phyloP scores from a whole-genome alignment of 2,329 filamentous ascomycete genomes.

The Fusarium virguliforme region DNA sequence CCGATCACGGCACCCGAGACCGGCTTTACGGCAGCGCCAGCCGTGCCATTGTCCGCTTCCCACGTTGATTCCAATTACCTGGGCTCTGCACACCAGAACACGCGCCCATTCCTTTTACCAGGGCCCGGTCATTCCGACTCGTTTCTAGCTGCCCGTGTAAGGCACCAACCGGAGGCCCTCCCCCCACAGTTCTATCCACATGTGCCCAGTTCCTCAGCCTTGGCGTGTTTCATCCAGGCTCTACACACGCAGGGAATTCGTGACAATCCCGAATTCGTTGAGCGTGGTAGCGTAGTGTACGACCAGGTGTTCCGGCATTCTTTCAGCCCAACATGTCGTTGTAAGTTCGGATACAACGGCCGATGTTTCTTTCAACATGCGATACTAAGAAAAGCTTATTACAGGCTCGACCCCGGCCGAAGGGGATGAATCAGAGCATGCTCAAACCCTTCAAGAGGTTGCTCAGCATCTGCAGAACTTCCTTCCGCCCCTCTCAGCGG shows the following conservation, averaged over 20 bases:
- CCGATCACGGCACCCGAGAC: not conserved
- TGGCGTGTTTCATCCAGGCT: conserved; percentile 5
- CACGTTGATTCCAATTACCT: not conserved
- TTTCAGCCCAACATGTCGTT: conserved; percentile 13
- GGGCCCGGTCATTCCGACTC: no score
- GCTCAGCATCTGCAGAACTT: not conserved
- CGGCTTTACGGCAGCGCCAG: not conserved
- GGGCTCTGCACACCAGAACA: not conserved
- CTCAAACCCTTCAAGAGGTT: not conserved
- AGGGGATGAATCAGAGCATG: not conserved
- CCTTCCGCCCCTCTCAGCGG: conserved; percentile 2
- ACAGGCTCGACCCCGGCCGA: no score
- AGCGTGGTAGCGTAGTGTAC: conserved; percentile 5
- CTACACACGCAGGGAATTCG: conserved; percentile 2
- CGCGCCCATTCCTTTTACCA: conserved; percentile 5
- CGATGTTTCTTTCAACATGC: not conserved
- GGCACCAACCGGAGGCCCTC: conserved; percentile 2
- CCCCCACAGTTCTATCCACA: conserved; percentile 2
- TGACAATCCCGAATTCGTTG: conserved; percentile 2
- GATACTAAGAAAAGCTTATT: conserved; percentile 6
- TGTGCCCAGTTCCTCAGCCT: not conserved
- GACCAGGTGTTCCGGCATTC: conserved; percentile 12
- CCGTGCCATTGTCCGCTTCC: conserved; percentile 8
- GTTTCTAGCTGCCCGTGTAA: no score
- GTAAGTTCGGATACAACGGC: conserved; percentile 3